Evolutionary conservation across 1,284 basidiomycete genomes (phyloP).

Genomic region (Trichosporon sp.): DNA sequence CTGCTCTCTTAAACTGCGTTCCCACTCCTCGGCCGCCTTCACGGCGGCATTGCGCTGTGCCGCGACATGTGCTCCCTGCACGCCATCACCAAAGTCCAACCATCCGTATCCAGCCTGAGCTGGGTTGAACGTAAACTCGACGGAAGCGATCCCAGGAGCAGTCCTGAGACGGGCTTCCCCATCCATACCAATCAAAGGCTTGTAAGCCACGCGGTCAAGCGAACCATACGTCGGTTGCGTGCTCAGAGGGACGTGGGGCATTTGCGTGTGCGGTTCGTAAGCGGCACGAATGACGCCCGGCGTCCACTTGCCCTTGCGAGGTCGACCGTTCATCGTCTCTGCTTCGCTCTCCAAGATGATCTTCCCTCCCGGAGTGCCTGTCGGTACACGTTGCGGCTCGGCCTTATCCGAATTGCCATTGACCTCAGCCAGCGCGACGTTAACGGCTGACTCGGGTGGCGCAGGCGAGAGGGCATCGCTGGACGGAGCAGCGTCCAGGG

Average conservation of each 20-base stretch:
- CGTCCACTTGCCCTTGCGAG: conserved; percentile 21
- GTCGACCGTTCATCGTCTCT: conserved; percentile 17
- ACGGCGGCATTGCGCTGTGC: conserved; percentile 21
- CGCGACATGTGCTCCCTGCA: conserved; percentile 14
- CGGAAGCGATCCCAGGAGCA: conserved; percentile 32
- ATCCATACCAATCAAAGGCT: conserved; percentile 28
- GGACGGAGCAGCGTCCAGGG: conserved; percentile 5
- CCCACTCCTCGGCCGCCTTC: conserved; percentile 43
- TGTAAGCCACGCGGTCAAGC: conserved; percentile 24
- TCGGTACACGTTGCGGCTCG: background rate
- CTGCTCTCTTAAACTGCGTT: conserved; percentile 11
- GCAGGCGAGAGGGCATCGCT: conserved; percentile 17
- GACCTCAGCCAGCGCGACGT: conserved; percentile 6
- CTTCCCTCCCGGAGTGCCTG: conserved; percentile 15
- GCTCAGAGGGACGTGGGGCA: conserved; percentile 39
- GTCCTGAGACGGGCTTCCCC: conserved; percentile 3
- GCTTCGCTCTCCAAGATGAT: conserved; percentile 25
- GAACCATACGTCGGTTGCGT: conserved; percentile 37
- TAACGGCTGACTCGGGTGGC: conserved; percentile 10
- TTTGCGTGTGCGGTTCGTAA: conserved; percentile 47
- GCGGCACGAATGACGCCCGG: conserved; percentile 31
- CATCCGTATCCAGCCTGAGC: conserved; percentile 1
- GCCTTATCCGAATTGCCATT: conserved; percentile 4
- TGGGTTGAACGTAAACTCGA: conserved; percentile 41
- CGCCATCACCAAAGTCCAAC: conserved; percentile 16